phyloP scores from a whole-genome alignment of 345 rosid genomes.

The Citrus inodora region DNA sequence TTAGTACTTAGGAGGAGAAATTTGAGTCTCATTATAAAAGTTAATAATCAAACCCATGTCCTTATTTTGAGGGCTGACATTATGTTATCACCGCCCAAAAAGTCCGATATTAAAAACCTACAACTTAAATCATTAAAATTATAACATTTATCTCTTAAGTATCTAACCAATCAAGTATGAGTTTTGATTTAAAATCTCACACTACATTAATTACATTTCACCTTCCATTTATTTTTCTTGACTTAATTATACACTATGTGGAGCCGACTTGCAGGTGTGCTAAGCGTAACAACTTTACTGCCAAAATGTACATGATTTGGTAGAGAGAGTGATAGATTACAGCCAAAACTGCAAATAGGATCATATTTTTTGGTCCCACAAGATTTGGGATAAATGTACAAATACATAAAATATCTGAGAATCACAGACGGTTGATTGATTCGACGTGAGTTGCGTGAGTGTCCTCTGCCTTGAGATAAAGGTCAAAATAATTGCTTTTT shows the following conservation, averaged over 20 bases:
- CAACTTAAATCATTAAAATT: no score
- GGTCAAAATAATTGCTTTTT: not conserved
- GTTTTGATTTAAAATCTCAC: no score
- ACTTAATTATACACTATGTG: not conserved
- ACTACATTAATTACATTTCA: not conserved
- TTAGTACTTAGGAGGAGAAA: accelerated
- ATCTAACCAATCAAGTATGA: no score
- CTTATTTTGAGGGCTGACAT: no score
- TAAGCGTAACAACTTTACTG: no score
- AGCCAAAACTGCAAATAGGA: not conserved
- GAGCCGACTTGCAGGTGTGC: not conserved
- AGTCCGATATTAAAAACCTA: no score
- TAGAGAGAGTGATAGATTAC: no score
- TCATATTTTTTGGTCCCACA: not conserved
- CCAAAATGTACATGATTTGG: no score
- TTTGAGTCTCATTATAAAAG: no score
- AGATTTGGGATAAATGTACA: not conserved
- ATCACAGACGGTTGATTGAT: not conserved
- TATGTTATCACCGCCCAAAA: no score
- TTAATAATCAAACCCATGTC: no score
- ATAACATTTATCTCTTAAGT: no score
- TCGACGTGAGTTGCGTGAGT: not conserved
- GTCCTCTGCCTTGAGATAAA: not conserved
- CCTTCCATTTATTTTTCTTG: not conserved
- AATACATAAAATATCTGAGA: not conserved